phyloP scores from a whole-genome alignment of 2,329 filamentous ascomycete species.

The Venturia nashicola region DNA sequence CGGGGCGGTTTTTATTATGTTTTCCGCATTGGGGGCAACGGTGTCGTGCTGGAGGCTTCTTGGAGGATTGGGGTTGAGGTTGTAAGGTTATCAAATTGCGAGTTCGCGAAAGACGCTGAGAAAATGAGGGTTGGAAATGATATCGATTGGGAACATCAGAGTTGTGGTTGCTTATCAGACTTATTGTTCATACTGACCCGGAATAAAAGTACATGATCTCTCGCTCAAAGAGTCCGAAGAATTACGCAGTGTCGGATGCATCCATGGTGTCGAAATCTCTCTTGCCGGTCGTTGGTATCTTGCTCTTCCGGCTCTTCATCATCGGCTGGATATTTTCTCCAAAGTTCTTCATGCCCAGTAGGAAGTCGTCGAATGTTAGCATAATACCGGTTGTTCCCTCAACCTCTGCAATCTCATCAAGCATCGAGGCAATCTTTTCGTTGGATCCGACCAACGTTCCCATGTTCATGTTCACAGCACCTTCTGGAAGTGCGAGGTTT shows the following conservation, averaged over 20 bases:
- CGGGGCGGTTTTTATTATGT: no score
- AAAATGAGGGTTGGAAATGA: no score
- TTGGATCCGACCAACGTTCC: constrained; percentile 20
- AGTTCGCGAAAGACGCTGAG: no score
- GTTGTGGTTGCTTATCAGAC: no score
- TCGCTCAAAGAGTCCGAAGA: neutral
- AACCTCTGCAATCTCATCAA: constrained; percentile 21
- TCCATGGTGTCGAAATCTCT: neutral
- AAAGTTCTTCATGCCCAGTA: constrained; percentile 20
- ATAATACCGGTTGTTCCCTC: constrained; percentile 23
- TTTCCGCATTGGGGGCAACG: no score
- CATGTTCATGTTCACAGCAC: constrained; percentile 21
- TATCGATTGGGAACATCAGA: no score
- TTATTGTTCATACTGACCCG: no score
- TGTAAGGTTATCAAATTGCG: no score
- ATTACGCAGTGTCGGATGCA: neutral
- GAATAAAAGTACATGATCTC: neutral
- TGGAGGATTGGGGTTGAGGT: no score
- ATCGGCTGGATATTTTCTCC: constrained; percentile 22
- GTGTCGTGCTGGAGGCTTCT: no score
- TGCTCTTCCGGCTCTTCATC: constrained; percentile 19
- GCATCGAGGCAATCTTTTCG: constrained; percentile 19
- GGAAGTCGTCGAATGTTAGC: constrained; percentile 23
- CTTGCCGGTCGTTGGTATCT: neutral
- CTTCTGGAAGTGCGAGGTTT: constrained; percentile 18